Base-by-base conservation (phyloP, 2,329 filamentous ascomycete genomes). In the Blastomyces silverae region DNA sequence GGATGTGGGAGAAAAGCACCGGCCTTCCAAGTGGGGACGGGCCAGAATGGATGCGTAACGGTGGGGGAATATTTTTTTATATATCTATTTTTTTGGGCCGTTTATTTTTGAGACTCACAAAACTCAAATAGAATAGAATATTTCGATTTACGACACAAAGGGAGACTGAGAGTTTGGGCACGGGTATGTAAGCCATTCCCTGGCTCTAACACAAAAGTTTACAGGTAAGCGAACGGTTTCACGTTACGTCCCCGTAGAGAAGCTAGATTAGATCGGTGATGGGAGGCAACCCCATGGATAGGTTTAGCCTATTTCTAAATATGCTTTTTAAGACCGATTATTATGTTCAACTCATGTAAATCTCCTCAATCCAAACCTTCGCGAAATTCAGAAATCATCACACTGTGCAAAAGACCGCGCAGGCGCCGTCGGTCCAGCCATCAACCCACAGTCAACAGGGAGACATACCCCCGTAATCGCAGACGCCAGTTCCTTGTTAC, bases 401-500 rank as follows among this genome's bases (percentile, higher is more conserved):
- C 65, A 70, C 62, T 70, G 69, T 20, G 69, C 65, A 62, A 71
- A 69, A 17, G 67, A 63, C 15, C 63, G 61, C 44, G 69, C 70
- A 66, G 69, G 62, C 59, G 66, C 69, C 64, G 64, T 65, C 66
- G 70, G 71, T 31, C 65, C 71, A 39, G 64, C 71, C 60, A 62
- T 71, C 67, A 68, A 69, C 59, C 66, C 72, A 59, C 66, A 68
- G 67, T 70, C 69, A 42, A 70, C 70, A 2, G 65, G 70, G 59
- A 67, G 65, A 63, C 69, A 71, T 17, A 70, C 70, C 1, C 72
- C 71, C 8, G 70, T 71, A 50, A 71, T 67, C 42, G 69, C 67
- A 31, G 44, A 65, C 11, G 69, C 70, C 44, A 61, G 3, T 25
- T 69, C 65, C 42, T 69, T 65, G 50, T 66, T 69, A 28, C 66